Percentiles rank a stretch among this genome's conserved stretches.
These are phyloP conservation scores for Trichosanthes cucumerina DNA, from an alignment of 306 rosid species.

Conservation along the genomic window DNA sequence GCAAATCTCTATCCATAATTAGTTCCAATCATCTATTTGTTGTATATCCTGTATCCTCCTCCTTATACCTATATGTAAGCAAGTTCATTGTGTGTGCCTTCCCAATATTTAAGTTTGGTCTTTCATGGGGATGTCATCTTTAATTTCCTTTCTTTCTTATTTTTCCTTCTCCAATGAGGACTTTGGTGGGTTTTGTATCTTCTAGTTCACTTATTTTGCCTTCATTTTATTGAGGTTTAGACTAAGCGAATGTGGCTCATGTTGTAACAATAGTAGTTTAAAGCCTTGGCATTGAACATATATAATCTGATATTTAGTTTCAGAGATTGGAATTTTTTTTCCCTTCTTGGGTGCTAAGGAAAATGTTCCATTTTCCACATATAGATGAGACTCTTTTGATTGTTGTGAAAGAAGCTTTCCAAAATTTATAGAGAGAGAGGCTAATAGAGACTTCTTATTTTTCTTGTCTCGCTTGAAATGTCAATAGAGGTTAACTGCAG, in stretches of 20 bases:
- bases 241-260: neutral
- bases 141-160: neutral
- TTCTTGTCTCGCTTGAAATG: neutral
- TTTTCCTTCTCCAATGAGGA: neutral
- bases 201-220: neutral
- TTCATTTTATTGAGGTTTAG: constrained; percentile 7
- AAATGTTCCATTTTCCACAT: neutral
- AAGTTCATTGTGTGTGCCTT: constrained; percentile 4
- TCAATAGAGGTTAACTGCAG: neutral
- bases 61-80: neutral
- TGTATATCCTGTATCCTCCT: constrained; percentile 10
- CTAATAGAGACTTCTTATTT: neutral
- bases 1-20: constrained; percentile 2
- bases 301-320: neutral
- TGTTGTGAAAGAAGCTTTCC: neutral
- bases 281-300: constrained; percentile 8
- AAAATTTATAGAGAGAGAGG: too few relatives aligned
- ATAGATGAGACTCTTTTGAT: neutral
- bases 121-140: constrained; percentile 3
- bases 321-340: neutral
- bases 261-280: constrained; percentile 8
- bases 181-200: constrained; percentile 11
- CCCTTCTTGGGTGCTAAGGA: neutral
- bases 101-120: neutral
- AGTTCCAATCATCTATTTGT: neutral